Conservation (phyloP, 139 green algal species). For the Gonium pectorale region DNA sequence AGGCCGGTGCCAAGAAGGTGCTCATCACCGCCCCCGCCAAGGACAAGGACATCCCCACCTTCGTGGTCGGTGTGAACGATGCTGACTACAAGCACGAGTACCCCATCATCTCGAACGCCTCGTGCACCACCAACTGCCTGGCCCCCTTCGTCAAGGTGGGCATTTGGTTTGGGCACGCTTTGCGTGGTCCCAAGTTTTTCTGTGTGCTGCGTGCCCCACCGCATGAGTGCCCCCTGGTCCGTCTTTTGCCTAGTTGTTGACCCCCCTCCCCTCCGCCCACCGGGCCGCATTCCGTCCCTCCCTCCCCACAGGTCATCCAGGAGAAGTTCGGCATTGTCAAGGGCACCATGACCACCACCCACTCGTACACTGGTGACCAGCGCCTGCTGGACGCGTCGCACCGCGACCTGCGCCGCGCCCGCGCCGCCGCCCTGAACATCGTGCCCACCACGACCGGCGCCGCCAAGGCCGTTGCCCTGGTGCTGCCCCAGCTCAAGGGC, state of each 20-base stretch:
- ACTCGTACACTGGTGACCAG: conserved; percentile 99
- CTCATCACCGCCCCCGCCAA: conserved; percentile 99
- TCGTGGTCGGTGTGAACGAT: conserved; percentile 98
- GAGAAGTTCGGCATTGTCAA: conserved; percentile 99
- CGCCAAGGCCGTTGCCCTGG: conserved; percentile 97
- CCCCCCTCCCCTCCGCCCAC: not conserved
- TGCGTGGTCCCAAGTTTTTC: too few relatives aligned
- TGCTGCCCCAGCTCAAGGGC: conserved; percentile 94
- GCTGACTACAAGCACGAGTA: conserved; percentile 91
- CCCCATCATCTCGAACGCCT: conserved; percentile 97
- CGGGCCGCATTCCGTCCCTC: conserved; percentile 78
- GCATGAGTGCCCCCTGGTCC: too few relatives aligned
- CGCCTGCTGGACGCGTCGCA: conserved; percentile 97
- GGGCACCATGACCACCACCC: conserved; percentile 99
- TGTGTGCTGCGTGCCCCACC: too few relatives aligned
- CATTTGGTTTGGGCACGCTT: too few relatives aligned
- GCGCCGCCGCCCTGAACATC: conserved; percentile 98
- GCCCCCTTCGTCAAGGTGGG: conserved; percentile 98
- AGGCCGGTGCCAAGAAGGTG: conserved; percentile 99
- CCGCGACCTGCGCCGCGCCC: conserved; percentile 96
- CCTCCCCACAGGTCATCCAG: conserved; percentile 97
- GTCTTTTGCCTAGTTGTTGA: not conserved
- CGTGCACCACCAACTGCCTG: conserved; percentile 99
- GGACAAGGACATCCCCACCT: conserved; percentile 97
- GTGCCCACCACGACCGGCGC: conserved; percentile 99